A percentile compares a stretch with the other conserved stretches of the same genome.
Evolutionary conservation across 257 asterid species (phyloP).

Genomic region (Solanum rostratum): DNA sequence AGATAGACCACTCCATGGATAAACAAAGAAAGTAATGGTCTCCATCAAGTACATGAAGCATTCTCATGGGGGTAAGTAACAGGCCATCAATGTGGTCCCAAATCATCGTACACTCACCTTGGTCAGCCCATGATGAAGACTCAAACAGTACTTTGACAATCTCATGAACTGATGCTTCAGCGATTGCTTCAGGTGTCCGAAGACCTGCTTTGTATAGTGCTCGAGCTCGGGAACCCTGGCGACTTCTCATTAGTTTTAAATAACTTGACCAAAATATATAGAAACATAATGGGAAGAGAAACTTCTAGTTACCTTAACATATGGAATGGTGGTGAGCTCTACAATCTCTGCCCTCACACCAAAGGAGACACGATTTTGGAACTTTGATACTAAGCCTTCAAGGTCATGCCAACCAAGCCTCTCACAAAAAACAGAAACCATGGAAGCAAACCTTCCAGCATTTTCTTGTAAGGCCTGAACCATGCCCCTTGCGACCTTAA

Average conservation of each 20-base stretch:
- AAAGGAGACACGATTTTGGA: constrained; percentile 94
- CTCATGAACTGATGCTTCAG: constrained; percentile 88
- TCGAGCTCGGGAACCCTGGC: constrained; percentile 97
- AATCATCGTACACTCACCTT: constrained; percentile 28
- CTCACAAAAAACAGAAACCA: constrained; percentile 98
- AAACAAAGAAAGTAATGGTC: neutral
- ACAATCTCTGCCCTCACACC: constrained; percentile 98
- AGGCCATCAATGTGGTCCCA: neutral
- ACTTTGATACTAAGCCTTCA: constrained; percentile 79
- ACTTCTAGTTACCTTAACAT: constrained; percentile 51
- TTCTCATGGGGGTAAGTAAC: neutral
- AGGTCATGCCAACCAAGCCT: constrained; percentile 99
- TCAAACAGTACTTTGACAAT: constrained; percentile 86
- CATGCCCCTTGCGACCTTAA: constrained; percentile 96
- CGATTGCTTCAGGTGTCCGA: constrained; percentile 91
- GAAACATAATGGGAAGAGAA: constrained; percentile 2
- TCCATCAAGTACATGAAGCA: neutral
- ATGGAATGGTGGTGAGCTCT: constrained; percentile 92
- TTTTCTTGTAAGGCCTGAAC: constrained; percentile 97
- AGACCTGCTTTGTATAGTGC: constrained; percentile 94
- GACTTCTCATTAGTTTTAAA: constrained; percentile 7
- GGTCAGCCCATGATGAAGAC: constrained; percentile 68
- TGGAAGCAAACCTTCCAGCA: constrained; percentile 99
- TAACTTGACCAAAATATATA: constrained; percentile 5
- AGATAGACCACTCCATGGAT: neutral